Evolutionary conservation across 768 basidiomycete genomes (phyloP), one percentile per base, ranked within the genome.

Genomic region (Trametes sanguinea): DNA sequence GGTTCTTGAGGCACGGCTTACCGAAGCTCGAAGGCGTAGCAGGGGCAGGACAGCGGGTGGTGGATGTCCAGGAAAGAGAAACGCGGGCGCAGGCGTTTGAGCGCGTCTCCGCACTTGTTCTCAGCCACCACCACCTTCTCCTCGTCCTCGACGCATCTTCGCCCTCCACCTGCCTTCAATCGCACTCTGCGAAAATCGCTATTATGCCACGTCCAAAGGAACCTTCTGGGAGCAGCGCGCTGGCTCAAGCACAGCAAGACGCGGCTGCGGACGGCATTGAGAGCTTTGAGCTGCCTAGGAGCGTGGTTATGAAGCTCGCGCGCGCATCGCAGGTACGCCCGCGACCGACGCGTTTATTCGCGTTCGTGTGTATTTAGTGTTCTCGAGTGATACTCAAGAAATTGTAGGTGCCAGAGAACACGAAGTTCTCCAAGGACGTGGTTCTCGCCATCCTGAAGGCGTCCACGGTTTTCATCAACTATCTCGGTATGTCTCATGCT

Each of bases 401-500:
- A 9, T 10, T 42, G 8, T 57, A 95, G 95, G 76, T 96, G 3
- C 92, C 94, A 6, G 88, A 93, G 0, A 88, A 86, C 66, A 83
- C 88, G 11, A 96, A 96, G 71, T 74, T 97, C 58, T 91, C 94
- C 68, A 96, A 95, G 64, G 96, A 98, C 61, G 90, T 92, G 0
- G 86, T 95, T 0, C 73, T 90, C 1, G 92, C 94, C 11, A 80
- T 97, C 9, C 81, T 90, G 13, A 95, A 95, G 71, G 89, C 89
- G 33, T 93, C 95, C 3, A 95, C 95, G 0, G 90, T 98, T 54
- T 98, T 98, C 73, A 95, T 99, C 67, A 95, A 91, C 73, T 96
- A 95, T 68, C 79, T 98, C 7, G 89, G 95, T 90, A 72, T 67
- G 87, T 77, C n/a, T 64, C 51, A 16, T 51, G 2, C 16, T 22